These are phyloP conservation scores for Passiflora organensis DNA, from an alignment of 345 rosid genomes.

Conservation along the genomic window DNA sequence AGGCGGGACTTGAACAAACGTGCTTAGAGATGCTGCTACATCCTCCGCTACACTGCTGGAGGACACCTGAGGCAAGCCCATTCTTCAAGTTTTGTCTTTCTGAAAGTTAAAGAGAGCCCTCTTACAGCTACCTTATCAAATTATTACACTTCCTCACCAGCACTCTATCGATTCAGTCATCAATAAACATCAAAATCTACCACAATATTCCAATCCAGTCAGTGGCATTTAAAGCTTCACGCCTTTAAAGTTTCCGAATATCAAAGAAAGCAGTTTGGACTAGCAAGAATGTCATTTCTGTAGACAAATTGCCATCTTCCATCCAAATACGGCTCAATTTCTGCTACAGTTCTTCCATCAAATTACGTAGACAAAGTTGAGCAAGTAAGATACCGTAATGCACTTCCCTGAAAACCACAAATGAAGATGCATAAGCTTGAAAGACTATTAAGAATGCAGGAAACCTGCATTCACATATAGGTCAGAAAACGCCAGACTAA, in stretches of 20 bases:
- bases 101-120: constrained; percentile 6
- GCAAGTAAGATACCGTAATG: neutral
- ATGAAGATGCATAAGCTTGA: constrained; percentile 10
- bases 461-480: neutral
- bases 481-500: neutral
- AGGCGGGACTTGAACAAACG: constrained; percentile 10
- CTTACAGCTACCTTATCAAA: constrained; percentile 7
- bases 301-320: neutral
- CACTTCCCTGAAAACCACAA: constrained; percentile 17
- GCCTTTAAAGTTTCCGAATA: neutral
- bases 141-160: no score
- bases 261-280: neutral
- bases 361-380: neutral
- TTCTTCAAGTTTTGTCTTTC: constrained; percentile 4
- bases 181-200: constrained; percentile 3
- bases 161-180: constrained; percentile 1
- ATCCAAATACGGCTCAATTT: neutral
- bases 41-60: constrained; percentile 21
- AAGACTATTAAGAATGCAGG: neutral
- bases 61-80: constrained; percentile 27
- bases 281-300: neutral
- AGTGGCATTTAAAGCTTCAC: neutral
- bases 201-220: constrained; percentile 3
- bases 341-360: constrained; percentile 10
- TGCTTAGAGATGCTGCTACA: constrained; percentile 14